These are phyloP conservation scores for Plantago elongata DNA, from an alignment of 257 asterid genomes.

Conservation along the genomic window DNA sequence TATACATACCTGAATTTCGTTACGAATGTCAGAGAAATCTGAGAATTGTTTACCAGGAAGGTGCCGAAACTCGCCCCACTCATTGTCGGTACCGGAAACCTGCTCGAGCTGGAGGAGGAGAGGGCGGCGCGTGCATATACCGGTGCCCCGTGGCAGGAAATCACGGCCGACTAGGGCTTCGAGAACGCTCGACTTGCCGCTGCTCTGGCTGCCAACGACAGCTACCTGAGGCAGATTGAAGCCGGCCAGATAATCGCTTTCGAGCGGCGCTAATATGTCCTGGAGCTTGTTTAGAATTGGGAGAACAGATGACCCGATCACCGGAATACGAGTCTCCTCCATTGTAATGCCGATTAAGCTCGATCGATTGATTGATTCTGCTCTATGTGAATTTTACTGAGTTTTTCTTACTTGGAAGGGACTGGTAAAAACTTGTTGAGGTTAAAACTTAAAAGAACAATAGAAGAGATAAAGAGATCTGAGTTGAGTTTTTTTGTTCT, in stretches of 20 bases:
- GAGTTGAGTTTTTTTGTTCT: no score
- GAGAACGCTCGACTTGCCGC: conserved; percentile 58
- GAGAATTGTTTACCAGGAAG: conserved; percentile 27
- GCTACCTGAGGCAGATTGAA: conserved; percentile 57
- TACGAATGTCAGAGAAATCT: conserved; percentile 40
- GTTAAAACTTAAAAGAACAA: no score
- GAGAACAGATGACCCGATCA: conserved; percentile 40
- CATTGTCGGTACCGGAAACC: conserved; percentile 23
- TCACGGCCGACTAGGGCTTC: conserved; percentile 62
- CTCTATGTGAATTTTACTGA: no score
- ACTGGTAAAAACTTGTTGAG: no score
- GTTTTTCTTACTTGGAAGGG: no score
- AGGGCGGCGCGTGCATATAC: conserved; percentile 54
- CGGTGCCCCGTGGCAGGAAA: conserved; percentile 50
- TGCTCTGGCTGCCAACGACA: conserved; percentile 58
- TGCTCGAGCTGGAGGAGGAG: conserved; percentile 50
- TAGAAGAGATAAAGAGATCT: no score
- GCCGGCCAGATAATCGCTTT: conserved; percentile 31
- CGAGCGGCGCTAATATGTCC: conserved; percentile 50
- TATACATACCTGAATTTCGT: conserved; percentile 37
- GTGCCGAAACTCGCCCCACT: conserved; percentile 57
- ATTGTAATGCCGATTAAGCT: no score
- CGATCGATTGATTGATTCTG: no score
- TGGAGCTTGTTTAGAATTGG: conserved; percentile 52
- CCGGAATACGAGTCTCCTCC: no score